Conservation (phyloP, 148 eudicot genomes). For the Agrostemma githago region DNA sequence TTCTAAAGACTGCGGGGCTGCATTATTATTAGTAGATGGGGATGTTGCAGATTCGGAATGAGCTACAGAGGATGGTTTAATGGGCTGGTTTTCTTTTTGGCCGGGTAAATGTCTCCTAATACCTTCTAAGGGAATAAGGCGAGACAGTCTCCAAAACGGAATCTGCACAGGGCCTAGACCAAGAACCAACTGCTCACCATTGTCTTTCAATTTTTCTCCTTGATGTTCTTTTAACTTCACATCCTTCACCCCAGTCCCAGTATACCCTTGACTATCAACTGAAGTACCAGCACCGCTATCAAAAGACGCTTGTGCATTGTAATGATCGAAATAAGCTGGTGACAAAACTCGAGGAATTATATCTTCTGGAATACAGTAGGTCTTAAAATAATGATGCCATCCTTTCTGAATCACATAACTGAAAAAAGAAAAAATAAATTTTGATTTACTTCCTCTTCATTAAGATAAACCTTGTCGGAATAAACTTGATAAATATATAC, state of each 20-base stretch:
- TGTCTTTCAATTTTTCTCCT: constrained; percentile 44
- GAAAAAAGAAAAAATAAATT: constrained; percentile 19
- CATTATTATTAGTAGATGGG: constrained; percentile 39
- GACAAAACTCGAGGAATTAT: constrained; percentile 87
- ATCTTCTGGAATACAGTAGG: constrained; percentile 98
- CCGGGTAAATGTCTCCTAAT: constrained; percentile 54
- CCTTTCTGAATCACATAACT: constrained; percentile 91
- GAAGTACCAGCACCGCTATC: constrained; percentile 34
- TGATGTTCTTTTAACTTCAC: constrained; percentile 43
- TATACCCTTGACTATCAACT: constrained; percentile 30
- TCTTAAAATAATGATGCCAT: constrained; percentile 91
- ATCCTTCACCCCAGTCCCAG: constrained; percentile 35
- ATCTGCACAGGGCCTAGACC: constrained; percentile 91
- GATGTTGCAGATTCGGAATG: constrained; percentile 43
- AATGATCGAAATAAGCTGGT: constrained; percentile 98
- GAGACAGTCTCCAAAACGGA: constrained; percentile 93
- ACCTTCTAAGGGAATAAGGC: constrained; percentile 89
- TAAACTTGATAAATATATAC: neutral
- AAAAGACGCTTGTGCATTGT: constrained; percentile 53
- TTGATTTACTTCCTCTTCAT: neutral
- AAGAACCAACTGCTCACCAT: constrained; percentile 77
- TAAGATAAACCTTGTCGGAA: neutral
- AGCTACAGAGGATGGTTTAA: constrained; percentile 32
- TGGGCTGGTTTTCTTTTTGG: constrained; percentile 44
- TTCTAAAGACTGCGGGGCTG: constrained; percentile 71